Conservation (phyloP, 1,284 basidiomycete genomes). For the Puccinia horiana region DNA sequence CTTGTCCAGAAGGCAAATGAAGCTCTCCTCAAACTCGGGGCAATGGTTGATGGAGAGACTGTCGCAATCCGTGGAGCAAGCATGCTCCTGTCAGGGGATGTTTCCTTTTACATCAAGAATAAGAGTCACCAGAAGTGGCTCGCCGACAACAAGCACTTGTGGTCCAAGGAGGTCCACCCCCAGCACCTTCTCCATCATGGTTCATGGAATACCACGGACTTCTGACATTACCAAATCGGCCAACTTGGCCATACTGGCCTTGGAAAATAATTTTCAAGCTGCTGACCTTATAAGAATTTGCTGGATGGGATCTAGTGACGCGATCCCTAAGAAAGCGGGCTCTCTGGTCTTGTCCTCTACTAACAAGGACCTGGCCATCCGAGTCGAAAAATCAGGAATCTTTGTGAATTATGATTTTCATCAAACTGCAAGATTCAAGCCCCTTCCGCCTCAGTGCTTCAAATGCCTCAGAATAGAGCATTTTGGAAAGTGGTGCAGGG, state of each 20-base stretch:
- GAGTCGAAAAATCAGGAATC: neutral
- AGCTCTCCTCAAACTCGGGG: too few species aligned
- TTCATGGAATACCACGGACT: neutral
- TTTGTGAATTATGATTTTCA: neutral
- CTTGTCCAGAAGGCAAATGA: too few species aligned
- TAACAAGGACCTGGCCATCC: neutral
- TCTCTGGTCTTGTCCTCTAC: neutral
- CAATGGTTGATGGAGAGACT: too few species aligned
- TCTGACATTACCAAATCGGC: neutral
- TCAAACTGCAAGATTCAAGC: neutral
- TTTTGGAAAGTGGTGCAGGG: neutral
- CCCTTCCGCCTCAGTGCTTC: neutral
- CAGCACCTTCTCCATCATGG: conserved; percentile 1
- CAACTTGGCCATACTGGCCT: neutral
- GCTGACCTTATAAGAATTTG: neutral
- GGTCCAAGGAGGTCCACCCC: conserved; percentile 30
- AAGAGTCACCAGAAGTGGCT: conserved; percentile 1
- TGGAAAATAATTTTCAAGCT: neutral
- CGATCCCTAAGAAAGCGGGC: neutral
- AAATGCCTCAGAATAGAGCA: too few species aligned
- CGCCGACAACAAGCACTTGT: conserved; percentile 7
- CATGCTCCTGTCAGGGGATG: too few species aligned
- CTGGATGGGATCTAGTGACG: neutral
- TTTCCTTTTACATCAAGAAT: too few species aligned
- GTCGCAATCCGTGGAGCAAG: too few species aligned